A percentile compares a stretch with the other conserved stretches of the same genome.
These are phyloP conservation scores for Aplosporella prunicola DNA, from an alignment of 2,329 filamentous ascomycete species.

Conservation along the genomic window DNA sequence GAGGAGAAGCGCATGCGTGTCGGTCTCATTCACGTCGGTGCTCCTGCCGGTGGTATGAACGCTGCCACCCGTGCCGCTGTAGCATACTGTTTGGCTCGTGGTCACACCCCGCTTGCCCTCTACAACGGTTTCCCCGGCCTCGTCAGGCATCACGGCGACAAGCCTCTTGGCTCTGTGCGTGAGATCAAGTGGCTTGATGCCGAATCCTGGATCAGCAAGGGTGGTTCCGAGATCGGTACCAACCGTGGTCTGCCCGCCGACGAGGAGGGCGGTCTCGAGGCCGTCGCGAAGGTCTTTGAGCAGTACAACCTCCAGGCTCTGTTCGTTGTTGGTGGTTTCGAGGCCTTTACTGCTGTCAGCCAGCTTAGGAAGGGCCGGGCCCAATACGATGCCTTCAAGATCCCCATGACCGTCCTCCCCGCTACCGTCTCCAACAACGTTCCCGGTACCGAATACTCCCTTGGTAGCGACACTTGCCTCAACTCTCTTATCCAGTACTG, in stretches of 20 bases:
- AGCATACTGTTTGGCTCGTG: constrained; percentile 81
- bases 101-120: constrained; percentile 87
- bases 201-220: constrained; percentile 90
- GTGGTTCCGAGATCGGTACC: constrained; percentile 94
- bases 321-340: constrained; percentile 89
- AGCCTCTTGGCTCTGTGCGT: constrained; percentile 72
- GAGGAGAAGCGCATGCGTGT: constrained; percentile 78
- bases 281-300: constrained; percentile 72
- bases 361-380: constrained; percentile 74
- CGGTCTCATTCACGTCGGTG: constrained; percentile 93
- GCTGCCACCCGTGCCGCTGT: constrained; percentile 88
- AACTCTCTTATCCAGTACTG: constrained; percentile 94
- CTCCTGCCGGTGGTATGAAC: constrained; percentile 96
- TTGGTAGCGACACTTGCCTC: constrained; percentile 91
- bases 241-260: constrained; percentile 88
- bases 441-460: constrained; percentile 90
- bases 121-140: constrained; percentile 96
- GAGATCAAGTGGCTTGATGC: constrained; percentile 88
- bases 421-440: constrained; percentile 99
- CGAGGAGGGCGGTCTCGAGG: constrained; percentile 54
- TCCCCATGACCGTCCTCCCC: constrained; percentile 82
- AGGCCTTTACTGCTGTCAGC: constrained; percentile 86
- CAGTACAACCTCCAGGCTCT: constrained; percentile 83
- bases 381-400: constrained; percentile 75
- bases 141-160: constrained; percentile 77